Base-by-base conservation (phyloP, 164 flowering plant genomes). In the Hamamelis virginiana region DNA sequence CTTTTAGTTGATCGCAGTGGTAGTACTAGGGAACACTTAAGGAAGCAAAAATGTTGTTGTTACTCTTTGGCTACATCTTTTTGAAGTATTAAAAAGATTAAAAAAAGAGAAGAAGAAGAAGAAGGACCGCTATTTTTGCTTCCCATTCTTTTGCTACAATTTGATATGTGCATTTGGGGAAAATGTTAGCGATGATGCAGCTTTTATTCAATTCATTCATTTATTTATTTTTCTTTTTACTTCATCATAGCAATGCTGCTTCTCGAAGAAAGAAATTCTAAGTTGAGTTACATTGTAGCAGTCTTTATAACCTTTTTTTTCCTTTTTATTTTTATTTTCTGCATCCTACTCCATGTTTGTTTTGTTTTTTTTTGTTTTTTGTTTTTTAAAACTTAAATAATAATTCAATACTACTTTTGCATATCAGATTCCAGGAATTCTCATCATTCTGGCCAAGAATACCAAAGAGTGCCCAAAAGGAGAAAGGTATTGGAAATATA, bases 401-500 rank as follows among this genome's bases (percentile, higher is more conserved):
- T 6, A 14, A 44, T 28, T 38, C 50, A 15, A 12, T 41, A 1
- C 23, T 33, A 4, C 38, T 44, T 25, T 59, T 25, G 58, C 48
- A 18, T 43, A 68, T 5, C 78, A 81, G 85, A 50, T 74, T 55
- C 81, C n/a, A 69, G 53, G 52, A 71, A 59, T 46, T 71, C 68
- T 57, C 58, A 5, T 58, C 59, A 62, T 59, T 56, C 77, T 63
- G 66, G 66, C 52, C 69, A 66, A 71, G 84, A 74, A 59, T 66
- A 65, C 69, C 83, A 78, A 67, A 76, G 76, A 75, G 75, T 47
- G 22, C 25, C 68, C 48, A 85, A 88, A 83, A 85, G 82, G 74
- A 82, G 84, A 75, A 90, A 90, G 94, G 95, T 91, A 83, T n/a
- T 52, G 23, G 38, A 72, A 59, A 51, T 58, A 62, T 16, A 27